Percentiles rank a stretch among this genome's conserved stretches.
Conservation (phyloP, 345 rosid species). For the Eucalyptus paniculata region DNA sequence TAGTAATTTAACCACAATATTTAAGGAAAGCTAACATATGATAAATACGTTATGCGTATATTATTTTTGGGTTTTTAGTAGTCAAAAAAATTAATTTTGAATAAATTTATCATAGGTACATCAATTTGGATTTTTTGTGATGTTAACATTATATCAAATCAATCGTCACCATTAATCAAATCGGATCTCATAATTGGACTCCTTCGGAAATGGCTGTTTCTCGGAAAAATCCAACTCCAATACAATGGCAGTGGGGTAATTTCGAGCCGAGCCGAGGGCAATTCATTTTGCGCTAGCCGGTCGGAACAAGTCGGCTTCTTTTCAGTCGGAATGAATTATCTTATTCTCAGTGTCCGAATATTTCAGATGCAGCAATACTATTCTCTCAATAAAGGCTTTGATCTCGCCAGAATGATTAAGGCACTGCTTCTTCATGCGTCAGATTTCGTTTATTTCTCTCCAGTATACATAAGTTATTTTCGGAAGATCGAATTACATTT, state of each 20-base stretch:
- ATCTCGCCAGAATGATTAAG: neutral
- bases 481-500: neutral
- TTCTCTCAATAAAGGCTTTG: neutral
- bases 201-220: fast-evolving
- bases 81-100: fast-evolving
- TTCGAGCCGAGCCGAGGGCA: neutral
- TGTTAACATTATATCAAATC: too few species aligned
- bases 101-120: fast-evolving
- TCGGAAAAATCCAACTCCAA: fast-evolving
- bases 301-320: neutral
- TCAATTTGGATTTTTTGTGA: fast-evolving
- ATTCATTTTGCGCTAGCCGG: neutral
- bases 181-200: neutral
- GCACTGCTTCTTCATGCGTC: neutral
- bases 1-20: fast-evolving
- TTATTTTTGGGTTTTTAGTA: fast-evolving
- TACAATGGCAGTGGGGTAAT: neutral
- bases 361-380: neutral
- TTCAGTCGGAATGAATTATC: neutral
- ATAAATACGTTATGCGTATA: fast-evolving
- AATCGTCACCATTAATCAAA: too few species aligned
- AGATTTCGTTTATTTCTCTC: neutral
- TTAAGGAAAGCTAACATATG: fast-evolving
- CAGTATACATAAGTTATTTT: neutral
- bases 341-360: neutral